Conservation (phyloP, 768 basidiomycete genomes). For the Suillus occidentalis region DNA sequence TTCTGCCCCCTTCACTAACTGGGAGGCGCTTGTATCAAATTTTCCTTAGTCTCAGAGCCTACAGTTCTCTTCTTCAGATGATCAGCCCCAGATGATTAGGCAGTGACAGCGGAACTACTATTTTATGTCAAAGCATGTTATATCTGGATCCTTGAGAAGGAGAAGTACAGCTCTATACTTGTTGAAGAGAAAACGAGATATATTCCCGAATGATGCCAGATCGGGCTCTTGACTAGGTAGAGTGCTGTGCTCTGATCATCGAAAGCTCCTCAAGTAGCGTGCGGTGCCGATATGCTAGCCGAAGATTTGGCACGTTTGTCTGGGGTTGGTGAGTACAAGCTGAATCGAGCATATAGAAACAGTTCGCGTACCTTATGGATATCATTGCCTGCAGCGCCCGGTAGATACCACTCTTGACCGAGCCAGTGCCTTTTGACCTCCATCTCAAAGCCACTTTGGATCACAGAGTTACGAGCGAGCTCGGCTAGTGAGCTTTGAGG, state of each 20-base stretch:
- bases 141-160: background rate
- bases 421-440: conserved; percentile 95
- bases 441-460: conserved; percentile 99
- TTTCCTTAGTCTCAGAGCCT: background rate
- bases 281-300: conserved; percentile 87
- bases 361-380: conserved; percentile 78
- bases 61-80: background rate
- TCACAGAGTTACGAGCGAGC: conserved; percentile 95
- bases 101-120: background rate
- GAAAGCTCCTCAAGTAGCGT: conserved; percentile 85
- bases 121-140: background rate
- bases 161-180: background rate
- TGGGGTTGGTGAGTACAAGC: conserved; percentile 28
- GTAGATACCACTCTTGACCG: conserved; percentile 90
- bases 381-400: conserved; percentile 91
- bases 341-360: background rate
- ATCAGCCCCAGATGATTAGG: background rate
- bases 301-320: conserved; percentile 97
- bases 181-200: background rate
- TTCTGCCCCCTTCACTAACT: too few species aligned
- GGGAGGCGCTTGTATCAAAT: too few species aligned
- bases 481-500: conserved; percentile 94
- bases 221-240: background rate
- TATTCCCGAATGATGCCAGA: background rate
- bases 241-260: conserved; percentile 50